Evolutionary conservation across 495 filamentous ascomycete genomes (phyloP), one percentile per base, ranked within the genome.

Genomic region (Talaromyces stipitatus): DNA sequence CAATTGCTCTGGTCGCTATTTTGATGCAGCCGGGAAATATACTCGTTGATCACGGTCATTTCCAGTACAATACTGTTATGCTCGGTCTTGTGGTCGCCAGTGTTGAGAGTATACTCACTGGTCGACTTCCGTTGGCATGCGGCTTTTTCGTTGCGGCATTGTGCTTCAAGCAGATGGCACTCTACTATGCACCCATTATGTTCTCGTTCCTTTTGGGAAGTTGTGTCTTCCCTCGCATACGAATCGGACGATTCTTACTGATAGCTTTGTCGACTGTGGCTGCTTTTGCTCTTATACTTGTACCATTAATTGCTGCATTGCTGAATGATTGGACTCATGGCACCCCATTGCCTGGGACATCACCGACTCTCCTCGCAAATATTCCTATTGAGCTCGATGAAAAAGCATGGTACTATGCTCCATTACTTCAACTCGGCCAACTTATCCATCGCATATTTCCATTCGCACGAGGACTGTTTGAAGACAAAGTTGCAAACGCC

Each of bases 31-130:
- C 94, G 5, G 86, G 83, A 1, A 90, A 88, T 5, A 94, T 97
- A 54, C 80, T 98, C 11, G 88, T 97, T 62, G 94, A 98, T 62
- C 92, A 97, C 65, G 89, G 90, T n/a, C 94, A 98, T 71, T 98
- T 98, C 69, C 94, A 98, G 72, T 98, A 95, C 67, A 98, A 98
- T 69, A 94, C 91, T 0, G 91, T 97, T 51, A 98, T 98, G 94
- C 83, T 97, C 4, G 94, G 95, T 0, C 81, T 97, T 28, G 78
- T 91, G 7, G 71, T 92, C 29, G 91, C 91, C 0, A 90, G 86
- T 63, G 83, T 95, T 76, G 91, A 91, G 33, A 91, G 89, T 69
- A 88, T 96, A 64, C 68, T 95, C 38, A 90, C 91, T 2, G 89
- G 88, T 3, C 83, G 90, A 43, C 84, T 86, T 64, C 80, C 95